Evolutionary conservation across 805 yeast genomes (phyloP).

Genomic region (Wickerhamiella australiensis): DNA sequence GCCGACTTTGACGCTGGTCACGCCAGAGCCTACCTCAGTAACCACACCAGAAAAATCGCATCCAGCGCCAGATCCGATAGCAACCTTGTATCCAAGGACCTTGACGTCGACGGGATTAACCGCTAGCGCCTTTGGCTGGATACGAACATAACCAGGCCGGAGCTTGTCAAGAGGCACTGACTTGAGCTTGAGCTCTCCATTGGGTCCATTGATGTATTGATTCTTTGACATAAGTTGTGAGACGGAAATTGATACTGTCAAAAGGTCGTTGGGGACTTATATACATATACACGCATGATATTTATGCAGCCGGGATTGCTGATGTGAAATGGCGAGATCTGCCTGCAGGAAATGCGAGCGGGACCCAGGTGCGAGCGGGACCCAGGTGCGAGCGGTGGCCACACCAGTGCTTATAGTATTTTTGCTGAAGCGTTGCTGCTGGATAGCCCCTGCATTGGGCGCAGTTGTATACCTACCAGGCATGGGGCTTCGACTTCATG

Average conservation of each 20-base stretch:
- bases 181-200: not conserved
- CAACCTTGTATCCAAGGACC: constrained; percentile 34
- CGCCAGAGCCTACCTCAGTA: constrained; percentile 39
- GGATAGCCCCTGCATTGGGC: too few relatives aligned
- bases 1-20: constrained; percentile 25
- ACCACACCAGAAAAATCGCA: constrained; percentile 51
- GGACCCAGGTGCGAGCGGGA: too few relatives aligned
- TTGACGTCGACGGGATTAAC: constrained; percentile 65
- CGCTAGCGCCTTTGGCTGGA: constrained; percentile 45
- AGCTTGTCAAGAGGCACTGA: constrained; percentile 1
- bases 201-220: not conserved
- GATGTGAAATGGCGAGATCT: too few relatives aligned
- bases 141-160: constrained; percentile 29
- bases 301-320: too few relatives aligned
- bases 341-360: too few relatives aligned
- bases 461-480: too few relatives aligned
- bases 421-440: too few relatives aligned
- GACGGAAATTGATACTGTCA: too few relatives aligned
- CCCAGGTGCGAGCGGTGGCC: too few relatives aligned
- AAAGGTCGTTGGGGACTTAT: too few relatives aligned
- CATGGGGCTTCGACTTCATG: too few relatives aligned
- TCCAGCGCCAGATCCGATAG: constrained; percentile 44
- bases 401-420: too few relatives aligned
- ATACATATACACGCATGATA: not conserved
- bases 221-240: not conserved